phyloP scores from a whole-genome alignment of 176 grass and related monocot species.

The Eremochloa ophiuroides region DNA sequence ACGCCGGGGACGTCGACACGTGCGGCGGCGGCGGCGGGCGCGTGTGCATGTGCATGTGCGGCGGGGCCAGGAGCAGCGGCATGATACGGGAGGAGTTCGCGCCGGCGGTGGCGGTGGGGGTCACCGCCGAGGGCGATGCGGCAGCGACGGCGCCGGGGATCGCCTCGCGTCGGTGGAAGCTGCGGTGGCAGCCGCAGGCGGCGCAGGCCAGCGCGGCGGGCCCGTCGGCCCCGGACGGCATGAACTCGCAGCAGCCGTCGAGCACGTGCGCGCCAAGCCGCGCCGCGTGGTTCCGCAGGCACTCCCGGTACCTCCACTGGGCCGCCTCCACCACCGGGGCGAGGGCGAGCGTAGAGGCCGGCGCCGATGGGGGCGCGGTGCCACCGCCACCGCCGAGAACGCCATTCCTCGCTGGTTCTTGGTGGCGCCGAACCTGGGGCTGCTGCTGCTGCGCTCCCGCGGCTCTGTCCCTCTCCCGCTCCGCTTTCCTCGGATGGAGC shows the following conservation, averaged over 20 bases:
- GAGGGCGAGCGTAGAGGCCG: not conserved
- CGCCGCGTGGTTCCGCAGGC: slow-evolving; percentile 79
- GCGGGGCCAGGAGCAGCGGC: slow-evolving; percentile 43
- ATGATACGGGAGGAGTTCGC: slow-evolving; percentile 29
- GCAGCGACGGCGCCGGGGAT: not conserved
- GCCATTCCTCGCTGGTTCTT: slow-evolving; percentile 42
- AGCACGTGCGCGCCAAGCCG: slow-evolving; percentile 81
- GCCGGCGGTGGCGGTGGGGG: slow-evolving; percentile 1
- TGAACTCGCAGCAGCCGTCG: slow-evolving; percentile 98
- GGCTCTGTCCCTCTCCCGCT: slow-evolving; percentile 19
- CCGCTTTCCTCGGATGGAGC: slow-evolving; percentile 28
- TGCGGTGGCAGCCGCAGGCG: slow-evolving; percentile 96
- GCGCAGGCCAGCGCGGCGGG: slow-evolving; percentile 59
- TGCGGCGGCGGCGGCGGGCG: not conserved
- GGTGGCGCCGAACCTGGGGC: slow-evolving; percentile 15
- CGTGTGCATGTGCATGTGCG: slow-evolving; percentile 46
- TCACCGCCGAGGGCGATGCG: not conserved
- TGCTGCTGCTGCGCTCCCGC: slow-evolving; percentile 27
- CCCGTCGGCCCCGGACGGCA: slow-evolving; percentile 37
- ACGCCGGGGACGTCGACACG: slow-evolving; percentile 25
- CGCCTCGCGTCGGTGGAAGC: slow-evolving; percentile 85
- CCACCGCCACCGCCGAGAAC: not conserved
- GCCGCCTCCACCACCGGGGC: not conserved
- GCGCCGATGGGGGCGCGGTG: not conserved
- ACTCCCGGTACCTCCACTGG: slow-evolving; percentile 76